These are phyloP conservation scores for Lycium barbarum DNA, from an alignment of 257 asterid species.

Conservation along the genomic window DNA sequence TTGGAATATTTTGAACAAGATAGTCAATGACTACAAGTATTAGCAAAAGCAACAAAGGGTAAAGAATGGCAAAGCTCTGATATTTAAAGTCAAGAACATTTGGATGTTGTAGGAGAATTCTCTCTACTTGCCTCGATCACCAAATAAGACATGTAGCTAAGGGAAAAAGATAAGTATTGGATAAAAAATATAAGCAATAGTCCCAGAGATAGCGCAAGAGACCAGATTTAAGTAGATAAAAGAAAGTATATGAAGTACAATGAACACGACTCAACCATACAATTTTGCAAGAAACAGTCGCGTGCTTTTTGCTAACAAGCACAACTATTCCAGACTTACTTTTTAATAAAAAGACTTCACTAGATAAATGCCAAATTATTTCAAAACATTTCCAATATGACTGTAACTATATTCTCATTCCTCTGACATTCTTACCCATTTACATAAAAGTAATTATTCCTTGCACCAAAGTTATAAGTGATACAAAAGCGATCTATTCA, in stretches of 20 bases:
- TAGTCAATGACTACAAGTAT: neutral
- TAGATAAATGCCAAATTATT: neutral
- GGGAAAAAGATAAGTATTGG: neutral
- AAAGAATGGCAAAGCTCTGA: neutral
- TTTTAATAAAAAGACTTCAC: neutral
- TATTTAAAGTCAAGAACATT: neutral
- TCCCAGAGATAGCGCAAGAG: neutral
- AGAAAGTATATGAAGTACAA: neutral
- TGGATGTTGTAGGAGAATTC: neutral
- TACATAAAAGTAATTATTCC: neutral
- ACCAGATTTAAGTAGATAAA: neutral
- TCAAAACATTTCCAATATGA: neutral
- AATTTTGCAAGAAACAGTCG: conserved; percentile 3
- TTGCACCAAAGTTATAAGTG: neutral
- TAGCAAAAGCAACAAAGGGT: conserved; percentile 26
- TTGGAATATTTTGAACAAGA: conserved; percentile 15
- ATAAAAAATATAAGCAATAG: neutral
- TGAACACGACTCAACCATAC: neutral
- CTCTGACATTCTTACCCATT: neutral
- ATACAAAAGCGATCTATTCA: neutral
- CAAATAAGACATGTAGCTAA: neutral
- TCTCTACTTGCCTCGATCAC: neutral
- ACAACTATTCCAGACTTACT: neutral
- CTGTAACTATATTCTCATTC: neutral
- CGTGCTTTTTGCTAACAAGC: neutral